A percentile compares a stretch with the other conserved stretches of the same genome.
phyloP scores from a whole-genome alignment of 2,329 filamentous ascomycete species.

The Capronia americana region DNA sequence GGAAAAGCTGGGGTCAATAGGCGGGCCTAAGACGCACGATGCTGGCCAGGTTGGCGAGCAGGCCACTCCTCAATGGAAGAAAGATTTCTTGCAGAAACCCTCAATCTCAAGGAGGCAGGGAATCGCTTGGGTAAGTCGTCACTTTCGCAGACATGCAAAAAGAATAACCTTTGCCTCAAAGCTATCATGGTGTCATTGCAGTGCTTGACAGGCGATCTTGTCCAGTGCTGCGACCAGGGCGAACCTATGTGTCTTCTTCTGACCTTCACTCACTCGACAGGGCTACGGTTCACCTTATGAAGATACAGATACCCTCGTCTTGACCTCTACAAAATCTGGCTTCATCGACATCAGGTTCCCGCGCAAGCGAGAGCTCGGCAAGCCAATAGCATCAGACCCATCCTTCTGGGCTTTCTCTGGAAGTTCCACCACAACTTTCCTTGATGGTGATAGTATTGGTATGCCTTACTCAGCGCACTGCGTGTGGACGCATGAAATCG shows the following conservation, averaged over 20 bases:
- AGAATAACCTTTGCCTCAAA: background rate
- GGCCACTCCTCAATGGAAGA: constrained; percentile 35
- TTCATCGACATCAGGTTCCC: constrained; percentile 41
- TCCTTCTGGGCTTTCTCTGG: constrained; percentile 40
- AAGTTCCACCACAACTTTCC: constrained; percentile 30
- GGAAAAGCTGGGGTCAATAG: constrained; percentile 36
- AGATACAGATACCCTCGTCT: constrained; percentile 38
- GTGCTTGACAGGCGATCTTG: background rate
- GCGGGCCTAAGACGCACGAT: constrained; percentile 7
- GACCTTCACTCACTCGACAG: constrained; percentile 18
- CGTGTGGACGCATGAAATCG: constrained; percentile 37
- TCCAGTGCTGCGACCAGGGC: background rate
- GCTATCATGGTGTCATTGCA: background rate
- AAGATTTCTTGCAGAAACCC: constrained; percentile 36
- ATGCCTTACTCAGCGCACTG: constrained; percentile 37
- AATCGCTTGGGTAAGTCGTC: constrained; percentile 38
- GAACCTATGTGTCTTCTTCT: background rate
- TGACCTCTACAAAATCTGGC: constrained; percentile 31
- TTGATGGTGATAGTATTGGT: constrained; percentile 9
- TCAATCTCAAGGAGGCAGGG: constrained; percentile 36
- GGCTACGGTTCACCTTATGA: constrained; percentile 37
- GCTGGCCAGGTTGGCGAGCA: background rate
- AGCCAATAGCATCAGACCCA: constrained; percentile 25
- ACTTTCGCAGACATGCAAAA: background rate
- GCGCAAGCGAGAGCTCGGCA: constrained; percentile 12